phyloP scores from a whole-genome alignment of 2,329 filamentous ascomycete genomes.

The Pseudogymnoascus sp. region DNA sequence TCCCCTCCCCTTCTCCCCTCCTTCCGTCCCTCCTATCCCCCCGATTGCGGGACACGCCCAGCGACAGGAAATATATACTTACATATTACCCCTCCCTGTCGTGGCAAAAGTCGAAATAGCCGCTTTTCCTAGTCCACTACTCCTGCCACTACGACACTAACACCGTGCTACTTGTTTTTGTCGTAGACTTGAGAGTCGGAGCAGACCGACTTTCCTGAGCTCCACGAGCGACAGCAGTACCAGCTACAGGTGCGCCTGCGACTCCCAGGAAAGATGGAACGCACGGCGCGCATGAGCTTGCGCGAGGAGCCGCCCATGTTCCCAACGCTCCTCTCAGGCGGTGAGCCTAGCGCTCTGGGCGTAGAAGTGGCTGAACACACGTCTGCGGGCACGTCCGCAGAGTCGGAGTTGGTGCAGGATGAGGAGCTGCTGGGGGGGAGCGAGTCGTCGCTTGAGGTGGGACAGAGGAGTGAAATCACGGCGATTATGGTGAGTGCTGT shows the following conservation, averaged over 20 bases:
- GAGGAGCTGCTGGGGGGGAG: neutral
- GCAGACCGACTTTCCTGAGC: neutral
- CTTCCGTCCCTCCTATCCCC: neutral
- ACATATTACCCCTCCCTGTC: neutral
- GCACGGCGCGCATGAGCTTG: neutral
- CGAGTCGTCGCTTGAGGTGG: neutral
- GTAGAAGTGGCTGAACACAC: neutral
- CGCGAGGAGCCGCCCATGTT: constrained; percentile 1
- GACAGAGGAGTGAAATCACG: neutral
- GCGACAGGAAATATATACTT: neutral
- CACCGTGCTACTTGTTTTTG: too few species aligned
- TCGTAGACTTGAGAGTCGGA: neutral
- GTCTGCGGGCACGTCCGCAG: neutral
- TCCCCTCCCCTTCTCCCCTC: neutral
- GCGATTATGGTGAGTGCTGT: neutral
- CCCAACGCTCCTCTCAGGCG: neutral
- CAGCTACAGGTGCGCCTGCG: neutral
- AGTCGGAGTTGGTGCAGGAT: neutral
- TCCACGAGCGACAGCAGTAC: neutral
- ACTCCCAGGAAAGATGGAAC: neutral
- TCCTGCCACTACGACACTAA: neutral
- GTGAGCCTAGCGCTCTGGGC: neutral
- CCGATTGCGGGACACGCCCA: neutral
- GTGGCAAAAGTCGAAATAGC: neutral
- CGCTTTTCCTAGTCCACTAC: neutral